Percentiles rank a stretch among this genome's conserved stretches.
Conservation (phyloP, 441 rosid genomes). For the Raphanus hybrid region DNA sequence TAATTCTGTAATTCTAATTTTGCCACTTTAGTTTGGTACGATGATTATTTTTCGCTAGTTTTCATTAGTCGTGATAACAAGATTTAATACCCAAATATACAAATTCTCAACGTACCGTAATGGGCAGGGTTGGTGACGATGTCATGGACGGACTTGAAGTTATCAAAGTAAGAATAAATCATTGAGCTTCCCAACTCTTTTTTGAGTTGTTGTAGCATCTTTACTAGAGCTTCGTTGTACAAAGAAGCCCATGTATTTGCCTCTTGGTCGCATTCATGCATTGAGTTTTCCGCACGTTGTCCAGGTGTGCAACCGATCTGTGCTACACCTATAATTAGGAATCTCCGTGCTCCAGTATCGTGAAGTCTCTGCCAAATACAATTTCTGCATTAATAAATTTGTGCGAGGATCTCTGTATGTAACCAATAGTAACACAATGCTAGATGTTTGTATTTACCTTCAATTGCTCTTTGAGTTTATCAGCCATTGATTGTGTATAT, state of each 20-base stretch:
- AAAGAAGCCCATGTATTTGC: constrained; percentile 42
- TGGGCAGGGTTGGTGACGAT: constrained; percentile 53
- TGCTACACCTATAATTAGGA: constrained; percentile 52
- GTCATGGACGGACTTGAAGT: constrained; percentile 44
- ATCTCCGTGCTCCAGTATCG: constrained; percentile 58
- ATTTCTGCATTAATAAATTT: not conserved
- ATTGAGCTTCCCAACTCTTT: constrained; percentile 49
- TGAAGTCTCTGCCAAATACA: constrained; percentile 55
- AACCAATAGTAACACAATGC: not conserved
- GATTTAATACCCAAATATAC: too few relatives aligned
- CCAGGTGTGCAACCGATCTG: constrained; percentile 67
- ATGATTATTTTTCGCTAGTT: too few relatives aligned
- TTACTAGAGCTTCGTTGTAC: constrained; percentile 21
- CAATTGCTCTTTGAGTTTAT: constrained; percentile 49
- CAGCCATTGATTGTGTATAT: constrained; percentile 51
- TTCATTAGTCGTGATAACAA: too few relatives aligned
- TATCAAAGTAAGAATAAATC: constrained; percentile 61
- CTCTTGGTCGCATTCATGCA: constrained; percentile 53
- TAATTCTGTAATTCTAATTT: too few relatives aligned
- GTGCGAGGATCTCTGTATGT: not conserved
- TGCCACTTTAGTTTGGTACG: too few relatives aligned
- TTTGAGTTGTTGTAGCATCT: constrained; percentile 51
- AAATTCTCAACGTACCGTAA: too few relatives aligned
- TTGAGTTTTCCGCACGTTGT: constrained; percentile 47
- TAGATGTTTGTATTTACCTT: constrained; percentile 48